These are phyloP conservation scores for Pseudocercospora fijiensis DNA, from an alignment of 2,329 filamentous ascomycete species.

Conservation along the genomic window DNA sequence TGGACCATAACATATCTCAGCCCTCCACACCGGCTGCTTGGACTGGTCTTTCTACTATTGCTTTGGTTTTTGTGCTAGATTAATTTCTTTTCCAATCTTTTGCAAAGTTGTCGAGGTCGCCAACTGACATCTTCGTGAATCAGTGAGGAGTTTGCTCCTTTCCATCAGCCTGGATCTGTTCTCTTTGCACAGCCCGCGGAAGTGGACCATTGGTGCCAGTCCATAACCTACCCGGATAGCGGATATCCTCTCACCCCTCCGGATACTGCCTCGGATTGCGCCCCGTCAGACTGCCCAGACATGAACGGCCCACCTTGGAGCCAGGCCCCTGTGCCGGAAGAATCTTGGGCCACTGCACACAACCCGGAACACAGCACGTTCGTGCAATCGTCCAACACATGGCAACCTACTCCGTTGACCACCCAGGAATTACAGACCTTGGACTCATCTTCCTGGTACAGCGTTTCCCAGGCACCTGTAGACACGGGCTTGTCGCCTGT, in stretches of 20 bases:
- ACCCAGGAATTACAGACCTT: conserved; percentile 25
- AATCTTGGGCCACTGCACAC: conserved; percentile 29
- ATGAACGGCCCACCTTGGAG: conserved; percentile 32
- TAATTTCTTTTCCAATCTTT: conserved; percentile 2
- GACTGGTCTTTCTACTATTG: neutral
- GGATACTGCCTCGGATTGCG: conserved; percentile 35
- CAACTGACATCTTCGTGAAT: conserved; percentile 31
- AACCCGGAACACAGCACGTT: conserved; percentile 29
- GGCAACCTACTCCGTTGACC: conserved; percentile 21
- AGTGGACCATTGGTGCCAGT: conserved; percentile 36
- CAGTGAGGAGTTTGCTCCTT: conserved; percentile 34
- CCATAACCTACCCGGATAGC: conserved; percentile 26
- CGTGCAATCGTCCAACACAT: conserved; percentile 29
- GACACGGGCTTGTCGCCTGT: conserved; percentile 38
- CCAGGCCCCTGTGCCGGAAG: conserved; percentile 31
- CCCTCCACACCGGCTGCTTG: neutral
- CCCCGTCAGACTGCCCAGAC: conserved; percentile 32
- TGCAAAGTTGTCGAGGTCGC: conserved; percentile 9
- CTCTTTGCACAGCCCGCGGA: conserved; percentile 35
- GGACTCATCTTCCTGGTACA: conserved; percentile 30
- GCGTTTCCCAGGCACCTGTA: conserved; percentile 34
- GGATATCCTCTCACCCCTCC: conserved; percentile 34
- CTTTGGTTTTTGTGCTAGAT: neutral
- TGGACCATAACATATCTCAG: no score
- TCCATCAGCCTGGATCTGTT: conserved; percentile 30